Evolutionary conservation across 2,329 filamentous ascomycete genomes (phyloP).

Genomic region (Mycosphaerella arachidis): DNA sequence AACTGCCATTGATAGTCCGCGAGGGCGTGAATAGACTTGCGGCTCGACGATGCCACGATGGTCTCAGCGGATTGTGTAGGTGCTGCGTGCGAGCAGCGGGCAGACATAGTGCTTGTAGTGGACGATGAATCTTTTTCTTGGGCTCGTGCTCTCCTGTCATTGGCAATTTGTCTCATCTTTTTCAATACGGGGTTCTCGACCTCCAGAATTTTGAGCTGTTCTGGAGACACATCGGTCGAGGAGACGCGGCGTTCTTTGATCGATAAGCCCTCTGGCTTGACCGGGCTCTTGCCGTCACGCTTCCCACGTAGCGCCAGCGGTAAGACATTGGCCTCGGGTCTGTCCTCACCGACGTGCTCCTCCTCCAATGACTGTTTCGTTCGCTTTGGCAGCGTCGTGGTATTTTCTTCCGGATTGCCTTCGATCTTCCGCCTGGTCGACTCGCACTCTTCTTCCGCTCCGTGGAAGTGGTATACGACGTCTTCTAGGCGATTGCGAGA

Average conservation of each 20-base stretch:
- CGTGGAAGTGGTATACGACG: constrained; percentile 17
- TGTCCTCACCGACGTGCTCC: neutral
- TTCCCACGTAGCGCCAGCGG: neutral
- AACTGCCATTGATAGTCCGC: constrained; percentile 84
- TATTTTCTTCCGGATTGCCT: too few species aligned
- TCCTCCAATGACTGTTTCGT: neutral
- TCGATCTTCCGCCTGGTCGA: constrained; percentile 4
- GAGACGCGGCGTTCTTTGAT: neutral
- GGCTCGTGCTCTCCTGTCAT: neutral
- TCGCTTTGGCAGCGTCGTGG: neutral
- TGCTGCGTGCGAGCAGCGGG: neutral
- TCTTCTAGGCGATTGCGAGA: constrained; percentile 6
- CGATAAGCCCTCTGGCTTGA: neutral
- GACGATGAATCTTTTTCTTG: neutral
- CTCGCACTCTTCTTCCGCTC: constrained; percentile 4
- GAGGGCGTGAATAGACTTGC: neutral
- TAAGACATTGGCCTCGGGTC: neutral
- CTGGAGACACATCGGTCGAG: neutral
- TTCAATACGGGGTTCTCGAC: neutral
- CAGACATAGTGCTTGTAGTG: neutral
- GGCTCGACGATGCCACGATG: neutral
- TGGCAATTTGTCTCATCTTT: neutral
- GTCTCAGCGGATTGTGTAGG: neutral
- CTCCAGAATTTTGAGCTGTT: neutral
- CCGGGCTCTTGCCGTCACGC: neutral